phyloP scores from a whole-genome alignment of 2,329 filamentous ascomycete genomes.

The Cryphonectria parasitica region DNA sequence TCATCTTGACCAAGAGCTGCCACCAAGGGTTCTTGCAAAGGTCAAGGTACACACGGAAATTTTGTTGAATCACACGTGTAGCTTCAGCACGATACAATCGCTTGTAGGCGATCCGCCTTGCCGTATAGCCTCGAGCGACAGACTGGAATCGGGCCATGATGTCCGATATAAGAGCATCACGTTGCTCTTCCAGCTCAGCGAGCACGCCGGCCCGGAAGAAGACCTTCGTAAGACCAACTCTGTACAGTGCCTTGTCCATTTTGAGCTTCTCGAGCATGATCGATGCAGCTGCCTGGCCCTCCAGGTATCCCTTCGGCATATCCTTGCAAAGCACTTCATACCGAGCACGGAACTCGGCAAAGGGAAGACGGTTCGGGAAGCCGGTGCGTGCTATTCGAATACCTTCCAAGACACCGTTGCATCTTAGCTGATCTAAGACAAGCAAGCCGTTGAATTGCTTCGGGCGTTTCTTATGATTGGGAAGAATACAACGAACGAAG shows the following conservation, averaged over 20 bases:
- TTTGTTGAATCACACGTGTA: slow-evolving; percentile 90
- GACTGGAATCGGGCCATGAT: slow-evolving; percentile 96
- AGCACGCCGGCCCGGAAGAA: slow-evolving; percentile 97
- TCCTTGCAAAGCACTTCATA: slow-evolving; percentile 92
- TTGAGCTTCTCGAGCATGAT: slow-evolving; percentile 89
- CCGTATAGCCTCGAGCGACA: slow-evolving; percentile 84
- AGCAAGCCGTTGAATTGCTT: slow-evolving; percentile 90
- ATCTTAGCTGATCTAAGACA: slow-evolving; percentile 96
- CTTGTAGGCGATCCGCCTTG: slow-evolving; percentile 88
- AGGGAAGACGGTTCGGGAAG: slow-evolving; percentile 91
- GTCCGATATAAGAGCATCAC: slow-evolving; percentile 88
- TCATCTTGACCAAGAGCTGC: slow-evolving; percentile 93
- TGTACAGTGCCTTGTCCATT: slow-evolving; percentile 83
- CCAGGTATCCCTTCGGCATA: slow-evolving; percentile 88
- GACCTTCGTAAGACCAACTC: slow-evolving; percentile 94
- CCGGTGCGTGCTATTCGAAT: slow-evolving; percentile 96
- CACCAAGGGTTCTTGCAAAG: slow-evolving; percentile 96
- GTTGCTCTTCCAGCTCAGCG: slow-evolving; percentile 93
- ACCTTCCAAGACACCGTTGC: slow-evolving; percentile 98
- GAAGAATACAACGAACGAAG: slow-evolving; percentile 96
- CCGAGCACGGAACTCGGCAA: slow-evolving; percentile 90
- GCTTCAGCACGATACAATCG: slow-evolving; percentile 93
- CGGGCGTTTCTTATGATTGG: slow-evolving; percentile 95
- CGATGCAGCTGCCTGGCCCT: slow-evolving; percentile 82
- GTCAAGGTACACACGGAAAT: slow-evolving; percentile 89